Base-by-base conservation (phyloP, 345 rosid species). In the Euphorbia pulcherrima region DNA sequence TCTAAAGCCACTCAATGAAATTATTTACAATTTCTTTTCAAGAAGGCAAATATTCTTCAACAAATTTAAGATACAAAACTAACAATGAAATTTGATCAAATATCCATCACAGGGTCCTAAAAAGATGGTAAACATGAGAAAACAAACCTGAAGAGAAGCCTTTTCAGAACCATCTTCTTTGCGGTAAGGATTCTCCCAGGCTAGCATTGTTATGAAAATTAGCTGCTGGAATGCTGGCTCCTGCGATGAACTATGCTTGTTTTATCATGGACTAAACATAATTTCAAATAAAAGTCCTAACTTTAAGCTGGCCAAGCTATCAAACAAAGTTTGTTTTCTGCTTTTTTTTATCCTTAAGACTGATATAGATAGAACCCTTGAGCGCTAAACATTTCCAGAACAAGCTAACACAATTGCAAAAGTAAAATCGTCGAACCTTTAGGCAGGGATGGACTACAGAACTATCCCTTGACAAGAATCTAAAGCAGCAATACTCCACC, bases 401-500 rank as follows among this genome's bases (percentile, higher is more conserved):
- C 52, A 62, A 23, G 33, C 2, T 28, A 14, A 23, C 23, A 59
- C 62, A 69, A 53, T 48, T 2, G 20, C 23, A 35, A 20, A 13
- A 47, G 6, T 44, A 65, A 55, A 65, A 68, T 44, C 26, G 50
- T 74, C 75, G 61, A 74, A 90, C 97, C 99, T 89, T 89, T 65
- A 94, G 90, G 78, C 70, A 72, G 1, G 95, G 99, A 87, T 89
- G 97, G 66, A 91, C 68, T 48, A 85, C 80, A 21, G 95, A 83
- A 81, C 75, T 83, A 73, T 89, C 96, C 78, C 90, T 86, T 0
- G 99, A 89, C 77, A 94, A 82, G 83, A 85, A 91, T 78, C 96
- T 85, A 71, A 89, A 94, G 80, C 96, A 91, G 82, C 96, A 91
- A 71, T 94, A 94, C 60, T 94, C 99, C 79, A 94, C 90, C 62